These are phyloP conservation scores for Pseudogymnoascus sp. DNA, from an alignment of 2,329 filamentous ascomycete species.

Conservation along the genomic window DNA sequence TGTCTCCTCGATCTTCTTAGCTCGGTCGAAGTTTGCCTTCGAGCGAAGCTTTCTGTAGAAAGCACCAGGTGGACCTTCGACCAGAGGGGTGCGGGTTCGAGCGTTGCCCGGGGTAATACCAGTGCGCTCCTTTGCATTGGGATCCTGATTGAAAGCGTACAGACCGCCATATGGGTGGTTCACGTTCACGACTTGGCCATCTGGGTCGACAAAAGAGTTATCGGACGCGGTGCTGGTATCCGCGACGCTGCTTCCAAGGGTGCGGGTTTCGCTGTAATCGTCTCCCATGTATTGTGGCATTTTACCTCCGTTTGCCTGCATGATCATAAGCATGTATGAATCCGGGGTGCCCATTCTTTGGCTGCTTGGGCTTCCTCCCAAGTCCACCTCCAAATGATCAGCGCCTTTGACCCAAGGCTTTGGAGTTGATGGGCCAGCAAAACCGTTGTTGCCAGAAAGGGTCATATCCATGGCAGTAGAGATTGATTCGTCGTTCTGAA, in stretches of 20 bases:
- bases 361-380: background rate
- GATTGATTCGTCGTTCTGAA: background rate
- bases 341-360: background rate
- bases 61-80: slow-evolving; percentile 19
- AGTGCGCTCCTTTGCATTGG: background rate
- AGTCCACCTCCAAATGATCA: background rate
- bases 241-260: background rate
- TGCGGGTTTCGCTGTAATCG: background rate
- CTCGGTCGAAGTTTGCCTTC: slow-evolving; percentile 8
- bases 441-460: background rate
- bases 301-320: background rate
- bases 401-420: background rate
- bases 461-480: background rate
- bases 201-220: background rate
- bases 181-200: background rate
- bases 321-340: slow-evolving; percentile 1
- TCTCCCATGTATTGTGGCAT: slow-evolving; percentile 6
- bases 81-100: slow-evolving; percentile 12
- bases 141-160: background rate
- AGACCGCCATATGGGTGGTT: background rate
- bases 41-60: slow-evolving; percentile 21
- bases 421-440: background rate
- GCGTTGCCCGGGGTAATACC: background rate
- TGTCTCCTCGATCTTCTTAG: background rate
- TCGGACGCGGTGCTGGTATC: background rate